These are phyloP conservation scores for Populus nigra DNA, from an alignment of 345 rosid genomes.

Conservation along the genomic window DNA sequence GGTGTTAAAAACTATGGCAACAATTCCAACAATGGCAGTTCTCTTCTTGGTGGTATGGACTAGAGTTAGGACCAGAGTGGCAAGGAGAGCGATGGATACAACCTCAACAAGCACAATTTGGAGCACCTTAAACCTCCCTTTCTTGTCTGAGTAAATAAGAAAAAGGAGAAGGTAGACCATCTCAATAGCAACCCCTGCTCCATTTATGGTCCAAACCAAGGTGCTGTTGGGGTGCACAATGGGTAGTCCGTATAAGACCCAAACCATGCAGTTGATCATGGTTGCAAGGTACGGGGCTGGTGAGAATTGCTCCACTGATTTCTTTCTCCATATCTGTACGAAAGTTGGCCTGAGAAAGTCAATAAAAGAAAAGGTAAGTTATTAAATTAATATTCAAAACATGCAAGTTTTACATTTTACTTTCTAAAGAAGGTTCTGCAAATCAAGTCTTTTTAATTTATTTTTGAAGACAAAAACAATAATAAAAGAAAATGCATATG, in stretches of 20 bases:
- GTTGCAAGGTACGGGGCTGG: conserved; percentile 76
- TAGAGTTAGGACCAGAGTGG: conserved; percentile 40
- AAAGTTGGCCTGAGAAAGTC: conserved; percentile 69
- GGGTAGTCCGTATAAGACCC: conserved; percentile 86
- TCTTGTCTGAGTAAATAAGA: conserved; percentile 37
- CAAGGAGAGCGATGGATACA: conserved; percentile 29
- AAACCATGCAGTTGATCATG: conserved; percentile 67
- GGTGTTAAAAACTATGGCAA: conserved; percentile 57
- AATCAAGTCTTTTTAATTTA: too few relatives aligned
- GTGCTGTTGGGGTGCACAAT: conserved; percentile 63
- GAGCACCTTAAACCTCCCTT: conserved; percentile 37
- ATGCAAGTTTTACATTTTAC: too few relatives aligned
- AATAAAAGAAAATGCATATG: not conserved
- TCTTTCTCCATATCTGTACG: conserved; percentile 57
- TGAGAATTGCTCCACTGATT: conserved; percentile 75
- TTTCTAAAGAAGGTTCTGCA: too few relatives aligned
- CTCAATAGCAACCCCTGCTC: conserved; percentile 59
- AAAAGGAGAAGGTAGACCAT: conserved; percentile 47
- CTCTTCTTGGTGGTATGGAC: conserved; percentile 45
- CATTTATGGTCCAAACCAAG: conserved; percentile 73
- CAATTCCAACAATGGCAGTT: conserved; percentile 53
- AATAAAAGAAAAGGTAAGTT: not conserved
- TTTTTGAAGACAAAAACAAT: too few relatives aligned
- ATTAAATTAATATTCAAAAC: too few relatives aligned
- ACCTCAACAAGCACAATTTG: conserved; percentile 34